Evolutionary conservation across 1,139 yeast species (phyloP).

Genomic region (Hansenula lynferdii): DNA sequence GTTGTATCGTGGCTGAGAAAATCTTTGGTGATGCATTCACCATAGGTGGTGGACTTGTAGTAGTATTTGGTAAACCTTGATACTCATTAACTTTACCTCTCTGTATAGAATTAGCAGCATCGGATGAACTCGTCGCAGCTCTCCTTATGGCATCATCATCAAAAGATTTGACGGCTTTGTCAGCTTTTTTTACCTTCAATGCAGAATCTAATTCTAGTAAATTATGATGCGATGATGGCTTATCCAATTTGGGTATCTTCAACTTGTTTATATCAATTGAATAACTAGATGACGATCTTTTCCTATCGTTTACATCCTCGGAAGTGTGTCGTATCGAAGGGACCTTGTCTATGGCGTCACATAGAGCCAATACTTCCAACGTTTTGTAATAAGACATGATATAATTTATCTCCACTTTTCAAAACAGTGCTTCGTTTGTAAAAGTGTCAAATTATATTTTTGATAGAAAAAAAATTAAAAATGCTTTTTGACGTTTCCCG

Average conservation of each 20-base stretch:
- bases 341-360: constrained; percentile 1
- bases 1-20: background rate
- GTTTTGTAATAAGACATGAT: constrained; percentile 1
- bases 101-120: background rate
- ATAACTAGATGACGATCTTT: background rate
- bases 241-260: background rate
- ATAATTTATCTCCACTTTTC: background rate
- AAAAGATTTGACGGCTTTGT: background rate
- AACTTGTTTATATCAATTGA: background rate
- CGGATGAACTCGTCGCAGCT: background rate
- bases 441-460: too few species aligned
- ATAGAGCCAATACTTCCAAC: background rate
- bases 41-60: background rate
- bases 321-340: background rate
- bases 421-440: too few species aligned
- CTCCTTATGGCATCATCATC: background rate
- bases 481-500: too few species aligned
- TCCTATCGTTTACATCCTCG: background rate
- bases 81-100: background rate
- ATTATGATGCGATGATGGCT: background rate
- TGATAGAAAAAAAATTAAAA: too few species aligned
- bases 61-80: background rate
- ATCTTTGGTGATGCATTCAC: background rate
- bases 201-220: background rate
- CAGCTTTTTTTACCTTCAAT: background rate